Conservation (phyloP, 768 basidiomycete species). For the Strobilomyces echinocephalus region DNA sequence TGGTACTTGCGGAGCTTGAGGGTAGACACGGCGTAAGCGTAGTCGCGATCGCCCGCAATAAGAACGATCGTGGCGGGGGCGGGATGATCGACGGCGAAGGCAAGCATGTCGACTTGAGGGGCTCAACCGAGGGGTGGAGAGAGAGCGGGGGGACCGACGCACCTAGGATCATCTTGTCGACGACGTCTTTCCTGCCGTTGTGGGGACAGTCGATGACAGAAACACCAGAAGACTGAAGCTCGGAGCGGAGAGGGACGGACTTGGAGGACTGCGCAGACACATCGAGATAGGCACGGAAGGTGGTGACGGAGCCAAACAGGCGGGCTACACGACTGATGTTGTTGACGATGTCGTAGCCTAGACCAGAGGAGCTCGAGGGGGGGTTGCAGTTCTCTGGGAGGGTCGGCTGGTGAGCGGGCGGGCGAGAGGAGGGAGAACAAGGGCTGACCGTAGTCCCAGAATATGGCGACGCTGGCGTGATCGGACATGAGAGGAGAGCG, state of each 20-base stretch:
- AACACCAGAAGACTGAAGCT: conserved; percentile 43
- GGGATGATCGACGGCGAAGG: conserved; percentile 59
- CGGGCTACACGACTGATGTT: conserved; percentile 43
- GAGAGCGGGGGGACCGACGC: conserved; percentile 4
- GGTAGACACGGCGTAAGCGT: conserved; percentile 57
- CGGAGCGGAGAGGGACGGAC: conserved; percentile 34
- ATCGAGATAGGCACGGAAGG: conserved; percentile 54
- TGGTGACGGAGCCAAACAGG: conserved; percentile 41
- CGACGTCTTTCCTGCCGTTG: conserved; percentile 34
- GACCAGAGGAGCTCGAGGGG: conserved; percentile 28
- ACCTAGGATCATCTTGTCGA: conserved; percentile 48
- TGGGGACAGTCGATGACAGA: conserved; percentile 37
- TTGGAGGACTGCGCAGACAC: conserved; percentile 36
- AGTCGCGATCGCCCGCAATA: conserved; percentile 65
- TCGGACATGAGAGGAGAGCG: conserved; percentile 38
- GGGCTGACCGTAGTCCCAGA: conserved; percentile 34
- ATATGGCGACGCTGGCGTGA: conserved; percentile 39
- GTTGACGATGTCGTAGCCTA: conserved; percentile 41
- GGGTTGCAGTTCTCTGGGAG: conserved; percentile 29
- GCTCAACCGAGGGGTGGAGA: background rate
- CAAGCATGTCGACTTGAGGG: conserved; percentile 58
- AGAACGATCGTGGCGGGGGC: conserved; percentile 52
- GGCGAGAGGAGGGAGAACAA: background rate
- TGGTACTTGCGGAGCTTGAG: conserved; percentile 51
- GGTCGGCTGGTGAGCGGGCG: conserved; percentile 2